Evolutionary conservation across 495 filamentous ascomycete species (phyloP), one percentile per base, ranked within the genome.

Genomic region (Penicillium tannophilum): DNA sequence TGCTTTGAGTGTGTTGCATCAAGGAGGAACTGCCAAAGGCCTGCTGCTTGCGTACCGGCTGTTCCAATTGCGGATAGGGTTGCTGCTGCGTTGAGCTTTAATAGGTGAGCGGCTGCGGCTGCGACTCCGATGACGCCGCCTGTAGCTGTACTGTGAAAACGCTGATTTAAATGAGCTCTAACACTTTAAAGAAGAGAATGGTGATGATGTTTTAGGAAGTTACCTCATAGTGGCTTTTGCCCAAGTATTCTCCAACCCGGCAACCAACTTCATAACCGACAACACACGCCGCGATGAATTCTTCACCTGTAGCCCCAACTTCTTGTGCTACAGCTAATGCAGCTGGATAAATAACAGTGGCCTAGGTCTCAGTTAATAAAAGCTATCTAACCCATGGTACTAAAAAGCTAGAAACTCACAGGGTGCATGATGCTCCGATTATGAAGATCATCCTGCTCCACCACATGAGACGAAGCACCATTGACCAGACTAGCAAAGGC

Each of bases 391-490:
- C 36, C 16, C 24, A 42, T 51, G 20, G 8, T 28, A 16, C 14
- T 19, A 9, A 11, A 7, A 16, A 23, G 16, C 24, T 10, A 43
- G 36, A 51, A 28, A 64, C 69, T 39, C 39, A 75, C 72, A 17
- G 72, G 72, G 62, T 75, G 72, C 66, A 69, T 70, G 35, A 75
- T 75, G 56, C 72, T 75, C 10, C 69, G 56, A 58, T 73, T 75
- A 53, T 75, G 72, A 46, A 75, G 64, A 61, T 75, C 72, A 64
- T 75, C 72, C 46, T 75, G 72, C 54, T 75, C 72, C 14, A 75
- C 72, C 0, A 75, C 72, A 65, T 75, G 72, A 2, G 70, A 68
- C 12, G 72, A 59, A 28, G 68, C 72, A n/a, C 62, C 72, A 51
- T 75, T 75, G 3, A 75, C 58, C 44, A 75, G 33, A 57, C 64